Evolutionary conservation across 768 basidiomycete genomes (phyloP), one percentile per base, ranked within the genome.

Genomic region (Leccinum subgranulosum): DNA sequence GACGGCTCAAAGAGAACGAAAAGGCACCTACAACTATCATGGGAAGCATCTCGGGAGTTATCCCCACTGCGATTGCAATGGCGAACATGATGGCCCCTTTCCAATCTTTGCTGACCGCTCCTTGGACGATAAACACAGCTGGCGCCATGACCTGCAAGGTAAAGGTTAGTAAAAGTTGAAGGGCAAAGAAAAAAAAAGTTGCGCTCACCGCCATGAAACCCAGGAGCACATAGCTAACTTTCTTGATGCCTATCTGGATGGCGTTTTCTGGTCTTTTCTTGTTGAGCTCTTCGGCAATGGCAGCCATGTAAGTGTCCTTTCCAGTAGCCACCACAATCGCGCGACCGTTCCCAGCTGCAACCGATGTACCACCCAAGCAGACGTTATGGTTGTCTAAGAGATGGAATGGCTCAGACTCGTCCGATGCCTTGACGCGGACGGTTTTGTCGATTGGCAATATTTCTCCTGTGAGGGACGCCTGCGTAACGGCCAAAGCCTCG

Each of bases 391-490:
- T 75, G 28, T 74, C 62, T 56, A 74, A 61, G 43, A 75, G 66
- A 54, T 68, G 58, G 47, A 75, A 64, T 4, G 52, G 48, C 8
- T 66, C 63, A 14, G 62, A 63, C 23, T 59, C 61, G 39, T 61
- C 51, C 29, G 53, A 31, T 5, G 64, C 46, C 19, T 46, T 56
- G 15, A 63, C 36, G 19, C 71, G 65, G 17, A 61, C 41, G 27
- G 31, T 39, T 56, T 74, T 74, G 43, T 74, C 73, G 27, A 75
- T 48, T n/a, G 73, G 73, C 47, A 74, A 27, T 49, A 74, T 59
- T 64, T 74, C 73, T 41, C 73, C 73, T 14, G 73, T 74, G 56
- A 74, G 70, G 5, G 73, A 74, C 3, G 74, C 74, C 49, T 74
- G 73, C 6, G 73, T 61, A 28, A 74, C n/a, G 11, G 73, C 58